Evolutionary conservation across 192 early-diverging fungal species (phyloP).

Genomic region (Polychytrium aggregatum): DNA sequence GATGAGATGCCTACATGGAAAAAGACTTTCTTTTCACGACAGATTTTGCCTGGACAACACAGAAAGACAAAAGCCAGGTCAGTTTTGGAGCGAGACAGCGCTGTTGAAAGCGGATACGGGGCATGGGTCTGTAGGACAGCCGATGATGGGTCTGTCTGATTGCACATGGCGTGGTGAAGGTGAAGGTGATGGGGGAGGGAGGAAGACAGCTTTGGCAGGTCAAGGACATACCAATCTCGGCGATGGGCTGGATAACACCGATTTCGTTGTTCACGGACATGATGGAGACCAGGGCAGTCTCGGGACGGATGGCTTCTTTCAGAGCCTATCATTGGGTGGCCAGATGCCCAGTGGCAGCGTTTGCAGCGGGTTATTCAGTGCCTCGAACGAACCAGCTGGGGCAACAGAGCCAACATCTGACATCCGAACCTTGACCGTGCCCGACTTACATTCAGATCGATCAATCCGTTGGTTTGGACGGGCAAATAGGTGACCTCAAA

Average conservation of each 20-base stretch:
- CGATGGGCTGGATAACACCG: constrained; percentile 88
- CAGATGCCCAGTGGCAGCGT: too few relatives aligned
- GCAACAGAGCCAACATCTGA: too few relatives aligned
- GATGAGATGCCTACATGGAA: constrained; percentile 73
- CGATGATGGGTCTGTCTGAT: too few relatives aligned
- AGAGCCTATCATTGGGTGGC: constrained; percentile 33
- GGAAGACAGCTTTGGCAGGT: too few relatives aligned
- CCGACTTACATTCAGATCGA: constrained; percentile 54
- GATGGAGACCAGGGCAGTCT: constrained; percentile 82
- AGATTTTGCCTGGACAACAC: constrained; percentile 53
- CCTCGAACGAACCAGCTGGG: too few relatives aligned
- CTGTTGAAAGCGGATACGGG: too few relatives aligned
- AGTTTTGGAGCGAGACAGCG: too few relatives aligned
- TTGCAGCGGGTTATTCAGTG: too few relatives aligned
- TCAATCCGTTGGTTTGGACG: constrained; percentile 69
- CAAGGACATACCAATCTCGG: constrained; percentile 61
- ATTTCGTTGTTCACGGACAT: constrained; percentile 99
- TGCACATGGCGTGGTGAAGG: too few relatives aligned
- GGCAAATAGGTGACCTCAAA: constrained; percentile 93
- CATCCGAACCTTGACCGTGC: neutral
- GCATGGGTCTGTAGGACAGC: too few relatives aligned
- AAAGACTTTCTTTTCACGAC: constrained; percentile 78
- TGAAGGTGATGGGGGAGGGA: too few relatives aligned
- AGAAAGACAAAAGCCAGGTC: too few relatives aligned
- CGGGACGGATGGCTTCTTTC: constrained; percentile 74